phyloP scores from a whole-genome alignment of 495 filamentous ascomycete genomes.

The Xylaria longipes region DNA sequence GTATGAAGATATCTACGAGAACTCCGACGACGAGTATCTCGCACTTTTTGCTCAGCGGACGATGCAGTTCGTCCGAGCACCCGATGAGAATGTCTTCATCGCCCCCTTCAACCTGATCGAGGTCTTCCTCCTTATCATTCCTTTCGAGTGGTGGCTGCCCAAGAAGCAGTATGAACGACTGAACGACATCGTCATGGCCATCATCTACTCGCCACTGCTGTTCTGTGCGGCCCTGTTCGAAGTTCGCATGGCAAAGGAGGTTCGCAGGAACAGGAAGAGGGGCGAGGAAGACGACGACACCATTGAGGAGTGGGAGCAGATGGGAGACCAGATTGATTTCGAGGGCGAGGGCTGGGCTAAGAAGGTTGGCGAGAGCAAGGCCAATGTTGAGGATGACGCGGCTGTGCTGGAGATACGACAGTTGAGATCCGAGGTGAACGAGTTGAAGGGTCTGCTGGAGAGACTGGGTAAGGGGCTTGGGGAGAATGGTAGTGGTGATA shows the following conservation, averaged over 20 bases:
- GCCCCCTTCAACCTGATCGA: constrained; percentile 95
- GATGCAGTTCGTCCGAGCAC: constrained; percentile 93
- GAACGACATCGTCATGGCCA: constrained; percentile 86
- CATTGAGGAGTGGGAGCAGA: constrained; percentile 91
- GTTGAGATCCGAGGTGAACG: constrained; percentile 70
- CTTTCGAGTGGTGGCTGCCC: constrained; percentile 95
- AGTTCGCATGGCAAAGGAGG: constrained; percentile 67
- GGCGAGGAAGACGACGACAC: constrained; percentile 92
- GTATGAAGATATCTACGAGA: constrained; percentile 94
- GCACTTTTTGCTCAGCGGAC: constrained; percentile 90
- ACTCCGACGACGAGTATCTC: constrained; percentile 94
- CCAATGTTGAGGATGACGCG: constrained; percentile 76
- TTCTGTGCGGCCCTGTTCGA: constrained; percentile 80
- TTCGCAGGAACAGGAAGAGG: constrained; percentile 72
- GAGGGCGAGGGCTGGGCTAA: constrained; percentile 82
- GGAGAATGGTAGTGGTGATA: neutral
- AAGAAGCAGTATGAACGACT: constrained; percentile 70
- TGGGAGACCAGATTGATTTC: constrained; percentile 73
- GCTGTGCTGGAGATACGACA: constrained; percentile 71
- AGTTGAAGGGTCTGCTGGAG: constrained; percentile 58
- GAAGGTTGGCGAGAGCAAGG: constrained; percentile 72
- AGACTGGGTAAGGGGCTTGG: constrained; percentile 26
- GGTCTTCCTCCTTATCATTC: constrained; percentile 75
- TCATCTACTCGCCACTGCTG: constrained; percentile 85
- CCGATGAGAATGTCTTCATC: constrained; percentile 98